Evolutionary conservation across 1,284 basidiomycete genomes (phyloP), one percentile per base, ranked within the genome.

Genomic region (Cryptococcus maquisensis): DNA sequence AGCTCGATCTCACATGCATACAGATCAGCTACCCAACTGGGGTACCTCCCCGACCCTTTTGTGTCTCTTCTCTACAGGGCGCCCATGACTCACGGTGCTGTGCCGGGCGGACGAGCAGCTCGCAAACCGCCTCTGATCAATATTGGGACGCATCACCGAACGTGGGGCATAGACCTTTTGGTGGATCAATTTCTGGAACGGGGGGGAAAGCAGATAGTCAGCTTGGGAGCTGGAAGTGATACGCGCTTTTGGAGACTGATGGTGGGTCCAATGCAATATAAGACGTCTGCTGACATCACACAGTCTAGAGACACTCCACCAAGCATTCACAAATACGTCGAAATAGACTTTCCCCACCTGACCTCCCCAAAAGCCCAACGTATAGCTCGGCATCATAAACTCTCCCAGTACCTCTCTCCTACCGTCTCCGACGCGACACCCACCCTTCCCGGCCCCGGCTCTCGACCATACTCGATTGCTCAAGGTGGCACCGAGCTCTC

Each of bases 201-300:
- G 65, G 62, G 41, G 15, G 76, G 71, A 60, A 76, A 82, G 61
- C 93, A 97, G 79, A 85, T 97, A 56, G 81, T 97, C 43, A 92
- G 88, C 69, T 73, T 97, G 9, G 94, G 93, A 3, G 88, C 92
- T 0, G 93, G 93, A 1, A 96, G 90, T 65, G 93, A 98, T 75
- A 90, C 90, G 13, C 79, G 94, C 44, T 97, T 88, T 73, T 98
- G 93, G 92, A 80, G 92, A 52, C 78, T 95, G 64, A 82, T 81
- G 77, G 90, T 90, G 77, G 79, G 86, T 83, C 36, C 12, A 9
- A 23, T 42, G 24, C 24, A 16, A 2, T 24, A 12, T 36, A 36
- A 38, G 21, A 46, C 23, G 16, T 10, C 16, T 46, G 12, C 44
- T 39, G 20, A 51, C 36, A 44, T 7, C 20, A 32, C 47, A 42